These are phyloP conservation scores for Yamadazyma jaroonii DNA, from an alignment of 1,139 yeast species.

Conservation along the genomic window DNA sequence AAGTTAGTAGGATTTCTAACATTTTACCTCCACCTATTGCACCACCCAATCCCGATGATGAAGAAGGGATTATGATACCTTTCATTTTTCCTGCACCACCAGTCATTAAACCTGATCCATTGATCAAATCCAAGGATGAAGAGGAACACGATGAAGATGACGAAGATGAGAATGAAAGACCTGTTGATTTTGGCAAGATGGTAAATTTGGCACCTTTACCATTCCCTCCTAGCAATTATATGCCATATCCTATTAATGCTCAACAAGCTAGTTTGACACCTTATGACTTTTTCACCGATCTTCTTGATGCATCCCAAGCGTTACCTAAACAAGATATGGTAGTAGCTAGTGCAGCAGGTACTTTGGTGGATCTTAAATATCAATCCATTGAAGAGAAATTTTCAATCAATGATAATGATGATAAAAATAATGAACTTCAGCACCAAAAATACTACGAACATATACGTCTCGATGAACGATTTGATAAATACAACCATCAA, in stretches of 20 bases:
- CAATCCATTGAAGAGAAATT: slow-evolving; percentile 39
- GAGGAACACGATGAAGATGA: slow-evolving; percentile 3
- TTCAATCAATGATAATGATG: slow-evolving; percentile 10
- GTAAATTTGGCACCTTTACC: slow-evolving; percentile 44
- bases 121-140: slow-evolving; percentile 10
- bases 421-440: not conserved
- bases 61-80: slow-evolving; percentile 41
- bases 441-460: slow-evolving; percentile 11
- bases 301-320: slow-evolving; percentile 36
- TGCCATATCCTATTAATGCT: slow-evolving; percentile 46
- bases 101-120: slow-evolving; percentile 22
- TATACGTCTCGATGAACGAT: slow-evolving; percentile 2
- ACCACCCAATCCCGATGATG: slow-evolving; percentile 21
- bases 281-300: slow-evolving; percentile 32
- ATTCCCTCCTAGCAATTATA: slow-evolving; percentile 47
- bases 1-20: slow-evolving; percentile 24
- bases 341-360: slow-evolving; percentile 49
- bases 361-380: slow-evolving; percentile 34
- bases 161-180: slow-evolving; percentile 1
- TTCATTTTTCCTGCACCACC: slow-evolving; percentile 49
- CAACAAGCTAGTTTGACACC: slow-evolving; percentile 37
- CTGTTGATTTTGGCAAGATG: slow-evolving; percentile 8
- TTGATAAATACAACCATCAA: slow-evolving; percentile 3
- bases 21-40: slow-evolving; percentile 45
- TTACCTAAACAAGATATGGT: slow-evolving; percentile 48